Base-by-base conservation (phyloP, 2,329 filamentous ascomycete genomes). In the Scopulariopsis brevicaulis region DNA sequence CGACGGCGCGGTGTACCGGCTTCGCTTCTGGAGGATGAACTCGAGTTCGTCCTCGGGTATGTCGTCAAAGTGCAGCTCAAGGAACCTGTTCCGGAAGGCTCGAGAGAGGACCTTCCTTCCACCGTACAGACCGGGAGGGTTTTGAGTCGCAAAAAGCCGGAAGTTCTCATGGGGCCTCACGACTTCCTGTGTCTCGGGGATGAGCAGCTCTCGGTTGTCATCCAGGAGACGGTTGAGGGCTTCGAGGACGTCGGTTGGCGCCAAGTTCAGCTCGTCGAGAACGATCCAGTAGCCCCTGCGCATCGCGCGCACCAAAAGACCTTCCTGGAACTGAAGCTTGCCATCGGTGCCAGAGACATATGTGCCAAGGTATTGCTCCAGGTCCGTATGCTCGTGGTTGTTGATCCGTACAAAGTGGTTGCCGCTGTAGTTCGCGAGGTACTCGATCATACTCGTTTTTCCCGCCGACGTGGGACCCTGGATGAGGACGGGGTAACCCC, bases 361-460 rank as follows among this genome's bases (percentile, higher is more conserved):
- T 0, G 91, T 96, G 20, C 94, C 94, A 6, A 99, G 76, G 66
- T 99, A 99, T 68, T 99, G 95, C 70, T 99, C 94, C 43, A 99
- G 76, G 70, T 99, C 94, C 0, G 94, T 99, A 67, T 99, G 94
- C 68, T 99, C 95, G 71, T 99, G 94, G 64, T 99, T 99, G 74
- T 99, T 99, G 77, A 99, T 99, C 60, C 94, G 85, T 51, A 99
- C 91, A 67, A 97, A 99, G 67, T 89, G 94, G 69, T 99, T 96
- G 3, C 95, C 94, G 34, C 91, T 97, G 58, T 89, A 87, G 66
- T 96, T 94, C n/a, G 95, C 93, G 43, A 99, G 80, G 68, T 96
- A 96, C 71, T 97, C 93, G 50, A 99, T 96, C 94, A 99, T 99
- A 71, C 93, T 97, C 0, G 94, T 99, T 73, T 99, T 99, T 62